Percentiles rank a stretch among this genome's conserved stretches.
These are phyloP conservation scores for Capsicum baccatum DNA, from an alignment of 257 asterid species.

Conservation along the genomic window DNA sequence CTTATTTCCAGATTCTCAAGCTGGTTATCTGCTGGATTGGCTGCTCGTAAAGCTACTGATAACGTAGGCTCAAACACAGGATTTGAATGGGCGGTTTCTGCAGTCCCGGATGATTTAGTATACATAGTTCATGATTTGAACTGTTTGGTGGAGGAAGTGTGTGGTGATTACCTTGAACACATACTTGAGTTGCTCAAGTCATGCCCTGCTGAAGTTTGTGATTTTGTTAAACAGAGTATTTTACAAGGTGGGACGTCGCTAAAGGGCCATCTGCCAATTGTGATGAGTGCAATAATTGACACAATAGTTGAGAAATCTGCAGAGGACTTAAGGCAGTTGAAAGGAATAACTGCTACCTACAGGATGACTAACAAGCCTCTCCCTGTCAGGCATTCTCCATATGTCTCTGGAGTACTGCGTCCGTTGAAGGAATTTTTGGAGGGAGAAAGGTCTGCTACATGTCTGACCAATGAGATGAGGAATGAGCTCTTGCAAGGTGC, in stretches of 20 bases:
- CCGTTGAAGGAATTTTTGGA: constrained; percentile 96
- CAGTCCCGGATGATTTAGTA: constrained; percentile 80
- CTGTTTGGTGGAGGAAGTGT: constrained; percentile 67
- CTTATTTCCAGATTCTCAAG: constrained; percentile 88
- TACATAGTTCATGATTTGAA: constrained; percentile 81
- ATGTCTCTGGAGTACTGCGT: constrained; percentile 79
- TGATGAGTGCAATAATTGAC: constrained; percentile 66
- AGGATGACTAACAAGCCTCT: constrained; percentile 98
- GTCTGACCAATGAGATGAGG: constrained; percentile 61
- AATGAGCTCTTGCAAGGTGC: constrained; percentile 74
- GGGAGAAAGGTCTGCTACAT: constrained; percentile 73
- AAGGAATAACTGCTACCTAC: constrained; percentile 95
- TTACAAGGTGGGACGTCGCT: constrained; percentile 76
- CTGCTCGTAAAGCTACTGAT: constrained; percentile 68
- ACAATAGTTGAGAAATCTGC: constrained; percentile 81
- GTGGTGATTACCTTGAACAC: constrained; percentile 66
- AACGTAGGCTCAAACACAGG: constrained; percentile 59
- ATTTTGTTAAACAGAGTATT: constrained; percentile 85
- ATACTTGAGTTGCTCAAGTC: constrained; percentile 74
- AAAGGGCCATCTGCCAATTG: constrained; percentile 71
- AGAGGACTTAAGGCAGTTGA: constrained; percentile 90
- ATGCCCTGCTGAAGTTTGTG: constrained; percentile 78
- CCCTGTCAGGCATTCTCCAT: constrained; percentile 94
- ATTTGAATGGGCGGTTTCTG: constrained; percentile 87
- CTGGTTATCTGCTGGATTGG: constrained; percentile 87